These are phyloP conservation scores for Forsythia suspensa DNA, from an alignment of 257 asterid genomes.

Conservation along the genomic window DNA sequence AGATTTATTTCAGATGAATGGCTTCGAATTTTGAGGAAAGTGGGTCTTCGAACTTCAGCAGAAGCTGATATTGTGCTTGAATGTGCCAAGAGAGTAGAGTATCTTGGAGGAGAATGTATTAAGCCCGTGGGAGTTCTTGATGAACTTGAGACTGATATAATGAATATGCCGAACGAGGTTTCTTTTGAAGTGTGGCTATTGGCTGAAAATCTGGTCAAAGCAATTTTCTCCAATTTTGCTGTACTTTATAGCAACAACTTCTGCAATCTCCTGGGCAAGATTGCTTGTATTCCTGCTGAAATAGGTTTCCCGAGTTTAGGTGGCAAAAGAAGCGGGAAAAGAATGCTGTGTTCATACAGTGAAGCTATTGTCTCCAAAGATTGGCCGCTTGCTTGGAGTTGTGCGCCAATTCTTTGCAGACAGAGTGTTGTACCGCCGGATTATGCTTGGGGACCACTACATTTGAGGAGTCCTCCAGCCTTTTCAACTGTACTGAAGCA, in stretches of 20 bases:
- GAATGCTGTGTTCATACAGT: slow-evolving; percentile 82
- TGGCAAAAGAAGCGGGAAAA: slow-evolving; percentile 69
- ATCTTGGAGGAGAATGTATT: slow-evolving; percentile 77
- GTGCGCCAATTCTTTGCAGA: slow-evolving; percentile 78
- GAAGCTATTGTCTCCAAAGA: slow-evolving; percentile 80
- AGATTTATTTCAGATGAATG: slow-evolving; percentile 86
- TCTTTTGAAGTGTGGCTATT: slow-evolving; percentile 82
- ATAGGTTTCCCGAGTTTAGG: slow-evolving; percentile 76
- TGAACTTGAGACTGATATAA: slow-evolving; percentile 53
- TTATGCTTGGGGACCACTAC: slow-evolving; percentile 86
- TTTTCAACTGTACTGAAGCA: slow-evolving; percentile 67
- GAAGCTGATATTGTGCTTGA: slow-evolving; percentile 86
- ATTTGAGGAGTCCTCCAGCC: slow-evolving; percentile 88
- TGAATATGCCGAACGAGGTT: slow-evolving; percentile 64
- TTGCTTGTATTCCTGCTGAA: slow-evolving; percentile 93
- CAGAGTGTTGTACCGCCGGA: slow-evolving; percentile 90
- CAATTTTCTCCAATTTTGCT: slow-evolving; percentile 79
- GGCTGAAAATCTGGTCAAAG: slow-evolving; percentile 82
- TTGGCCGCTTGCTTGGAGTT: slow-evolving; percentile 98
- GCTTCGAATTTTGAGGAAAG: slow-evolving; percentile 80
- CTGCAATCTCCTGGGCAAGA: slow-evolving; percentile 79
- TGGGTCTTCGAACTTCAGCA: slow-evolving; percentile 76
- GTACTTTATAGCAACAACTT: slow-evolving; percentile 85
- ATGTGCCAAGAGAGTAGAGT: slow-evolving; percentile 90
- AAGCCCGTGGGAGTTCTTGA: slow-evolving; percentile 50